A percentile compares a stretch with the other conserved stretches of the same genome.
These are phyloP conservation scores for Helicocarpus griseus DNA, from an alignment of 2,329 filamentous ascomycete genomes.

Conservation along the genomic window DNA sequence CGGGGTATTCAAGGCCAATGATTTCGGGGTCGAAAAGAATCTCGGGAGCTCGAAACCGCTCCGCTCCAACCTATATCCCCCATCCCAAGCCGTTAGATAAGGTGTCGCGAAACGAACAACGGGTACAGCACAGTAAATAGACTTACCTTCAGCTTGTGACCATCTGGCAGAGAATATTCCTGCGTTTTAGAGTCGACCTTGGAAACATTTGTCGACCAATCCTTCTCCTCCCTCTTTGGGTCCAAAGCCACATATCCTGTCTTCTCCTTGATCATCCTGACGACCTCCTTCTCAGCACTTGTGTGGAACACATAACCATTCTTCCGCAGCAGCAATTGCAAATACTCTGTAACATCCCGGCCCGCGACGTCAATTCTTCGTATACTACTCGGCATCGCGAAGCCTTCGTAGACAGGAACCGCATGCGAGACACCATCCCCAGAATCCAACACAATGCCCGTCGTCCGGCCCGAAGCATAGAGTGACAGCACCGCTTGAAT, in stretches of 20 bases:
- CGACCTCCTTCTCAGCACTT: constrained; percentile 98
- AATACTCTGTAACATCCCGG: constrained; percentile 87
- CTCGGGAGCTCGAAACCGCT: constrained; percentile 91
- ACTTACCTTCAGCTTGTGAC: constrained; percentile 77
- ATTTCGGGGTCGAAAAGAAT: constrained; percentile 97
- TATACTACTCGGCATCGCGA: constrained; percentile 92
- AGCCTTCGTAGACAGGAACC: constrained; percentile 95
- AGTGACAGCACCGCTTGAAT: constrained; percentile 94
- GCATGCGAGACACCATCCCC: constrained; percentile 96
- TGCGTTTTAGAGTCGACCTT: constrained; percentile 70
- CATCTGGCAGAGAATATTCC: constrained; percentile 86
- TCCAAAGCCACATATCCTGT: constrained; percentile 85
- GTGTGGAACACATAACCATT: constrained; percentile 93
- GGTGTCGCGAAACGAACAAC: not conserved
- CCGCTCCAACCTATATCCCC: constrained; percentile 62
- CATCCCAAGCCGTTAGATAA: not conserved
- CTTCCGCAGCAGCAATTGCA: constrained; percentile 85
- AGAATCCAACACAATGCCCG: constrained; percentile 88
- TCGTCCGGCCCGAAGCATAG: constrained; percentile 91
- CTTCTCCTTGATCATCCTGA: constrained; percentile 92
- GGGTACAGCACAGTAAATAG: not conserved
- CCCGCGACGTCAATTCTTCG: constrained; percentile 92
- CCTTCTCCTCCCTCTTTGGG: constrained; percentile 90
- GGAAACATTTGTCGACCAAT: constrained; percentile 64
- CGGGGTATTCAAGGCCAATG: constrained; percentile 92